Evolutionary conservation across 768 basidiomycete genomes (phyloP), one percentile per base, ranked within the genome.

Genomic region (Gelatoporia subvermispora): DNA sequence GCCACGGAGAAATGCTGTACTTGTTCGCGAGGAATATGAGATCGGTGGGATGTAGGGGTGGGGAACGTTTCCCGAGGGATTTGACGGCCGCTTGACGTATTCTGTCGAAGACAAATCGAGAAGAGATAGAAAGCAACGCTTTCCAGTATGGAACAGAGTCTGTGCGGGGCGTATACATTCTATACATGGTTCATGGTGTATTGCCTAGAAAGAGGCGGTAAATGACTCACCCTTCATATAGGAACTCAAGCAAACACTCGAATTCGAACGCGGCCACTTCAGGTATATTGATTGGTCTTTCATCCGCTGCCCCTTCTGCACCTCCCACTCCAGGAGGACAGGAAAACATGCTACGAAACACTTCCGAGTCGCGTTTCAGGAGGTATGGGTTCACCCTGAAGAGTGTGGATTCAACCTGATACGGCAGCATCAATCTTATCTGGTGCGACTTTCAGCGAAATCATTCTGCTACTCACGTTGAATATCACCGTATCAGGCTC

Each of bases 301-400:
- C 63, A 38, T 71, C 69, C 11, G 49, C 54, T 9, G 22, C 38
- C 25, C 71, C 71, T 28, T 70, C 70, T 8, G 61, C 57, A 4
- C 35, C 62, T 2, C 48, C 53, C 2, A 48, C 34, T 1, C 47
- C 51, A 0, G 55, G 54, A 11, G 68, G 67, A 31, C 61, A 61
- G 8, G 55, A 18, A 52, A 74, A 72, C 65, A 74, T 68, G 28
- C 55, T 56, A 8, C 63, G 56, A 56, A 75, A 76, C 15, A 68
- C 60, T 15, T 62, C 55, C 1, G 73, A 73, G 48, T 70, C 69
- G 35, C 64, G 60, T 42, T 59, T 60, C 23, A 76, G 56, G 44
- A 69, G 70, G 50, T 70, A 63, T 1, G 67, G 67, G 44, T 74
- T 72, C 8, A 74, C 67, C 50, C 67, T 70, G 61, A 69, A 73